Conservation (phyloP, 2,329 filamentous ascomycete genomes). For the Colletotrichum chrysophilum region DNA sequence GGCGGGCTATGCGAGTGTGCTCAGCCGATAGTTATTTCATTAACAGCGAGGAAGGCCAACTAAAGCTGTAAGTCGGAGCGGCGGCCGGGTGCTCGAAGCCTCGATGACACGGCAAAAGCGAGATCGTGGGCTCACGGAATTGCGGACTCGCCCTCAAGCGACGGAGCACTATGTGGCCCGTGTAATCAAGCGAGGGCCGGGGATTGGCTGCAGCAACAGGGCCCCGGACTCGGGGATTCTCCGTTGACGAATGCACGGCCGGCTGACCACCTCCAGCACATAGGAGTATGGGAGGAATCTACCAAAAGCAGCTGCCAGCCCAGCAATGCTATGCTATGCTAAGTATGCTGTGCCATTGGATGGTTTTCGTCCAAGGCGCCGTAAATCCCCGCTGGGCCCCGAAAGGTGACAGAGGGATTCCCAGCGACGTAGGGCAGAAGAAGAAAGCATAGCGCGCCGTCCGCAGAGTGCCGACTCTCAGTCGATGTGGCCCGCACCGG, state of each 20-base stretch:
- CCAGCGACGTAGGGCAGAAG: too few relatives aligned
- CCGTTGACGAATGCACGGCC: conserved; percentile 1
- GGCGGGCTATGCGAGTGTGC: neutral
- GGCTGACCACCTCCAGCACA: neutral
- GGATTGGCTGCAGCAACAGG: neutral
- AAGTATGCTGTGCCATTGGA: too few relatives aligned
- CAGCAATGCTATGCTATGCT: neutral
- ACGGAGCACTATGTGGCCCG: neutral
- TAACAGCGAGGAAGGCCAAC: neutral
- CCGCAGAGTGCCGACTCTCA: too few relatives aligned
- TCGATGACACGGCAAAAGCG: conserved; percentile 40
- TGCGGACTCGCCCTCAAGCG: neutral
- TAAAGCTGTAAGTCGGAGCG: neutral
- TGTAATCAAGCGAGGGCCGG: neutral
- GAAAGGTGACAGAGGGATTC: too few relatives aligned
- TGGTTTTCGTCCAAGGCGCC: too few relatives aligned
- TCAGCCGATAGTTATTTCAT: neutral
- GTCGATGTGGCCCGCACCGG: too few relatives aligned
- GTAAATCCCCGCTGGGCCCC: too few relatives aligned
- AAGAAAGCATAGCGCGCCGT: too few relatives aligned
- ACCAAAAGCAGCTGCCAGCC: too few relatives aligned
- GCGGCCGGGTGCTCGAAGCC: neutral
- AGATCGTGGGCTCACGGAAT: conserved; percentile 34
- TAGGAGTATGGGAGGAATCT: too few relatives aligned
- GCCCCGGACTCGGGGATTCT: neutral